Evolutionary conservation across 2,329 filamentous ascomycete genomes (phyloP).

Genomic region (Ophiocordyceps sinensis): DNA sequence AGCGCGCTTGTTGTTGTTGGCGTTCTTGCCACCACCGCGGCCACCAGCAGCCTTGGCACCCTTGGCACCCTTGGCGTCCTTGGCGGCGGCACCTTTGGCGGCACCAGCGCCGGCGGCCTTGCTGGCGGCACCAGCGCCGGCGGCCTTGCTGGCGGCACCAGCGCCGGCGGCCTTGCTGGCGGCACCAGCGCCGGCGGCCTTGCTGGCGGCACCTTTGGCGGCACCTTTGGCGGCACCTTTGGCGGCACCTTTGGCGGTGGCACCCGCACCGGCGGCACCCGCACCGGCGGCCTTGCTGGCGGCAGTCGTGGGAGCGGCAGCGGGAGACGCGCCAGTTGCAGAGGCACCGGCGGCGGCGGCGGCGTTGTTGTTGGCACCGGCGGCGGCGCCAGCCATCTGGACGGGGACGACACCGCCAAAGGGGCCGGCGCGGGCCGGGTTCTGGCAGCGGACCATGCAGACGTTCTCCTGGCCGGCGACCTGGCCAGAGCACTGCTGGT

Average conservation of each 20-base stretch:
- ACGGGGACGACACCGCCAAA: conserved; percentile 41
- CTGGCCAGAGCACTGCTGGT: conserved; percentile 42
- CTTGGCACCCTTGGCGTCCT: neutral
- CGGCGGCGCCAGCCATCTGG: conserved; percentile 1
- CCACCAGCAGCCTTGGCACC: neutral
- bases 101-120: neutral
- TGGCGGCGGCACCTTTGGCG: neutral
- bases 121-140: neutral
- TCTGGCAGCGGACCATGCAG: conserved; percentile 50
- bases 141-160: neutral
- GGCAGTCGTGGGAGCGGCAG: neutral
- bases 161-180: neutral
- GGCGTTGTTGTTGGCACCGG: neutral
- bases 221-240: neutral
- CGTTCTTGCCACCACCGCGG: neutral
- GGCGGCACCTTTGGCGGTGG: too few relatives aligned
- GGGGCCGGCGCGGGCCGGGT: conserved; percentile 43
- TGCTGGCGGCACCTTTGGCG: neutral
- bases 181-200: neutral
- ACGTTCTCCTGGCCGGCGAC: conserved; percentile 43
- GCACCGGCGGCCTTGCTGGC: neutral
- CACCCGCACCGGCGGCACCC: neutral
- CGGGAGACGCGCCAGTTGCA: neutral
- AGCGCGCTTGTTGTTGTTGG: neutral
- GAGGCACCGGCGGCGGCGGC: neutral